Evolutionary conservation across 2,329 filamentous ascomycete species (phyloP), one percentile per base, ranked within the genome.

Genomic region (Bimuria novae-zelandiae): DNA sequence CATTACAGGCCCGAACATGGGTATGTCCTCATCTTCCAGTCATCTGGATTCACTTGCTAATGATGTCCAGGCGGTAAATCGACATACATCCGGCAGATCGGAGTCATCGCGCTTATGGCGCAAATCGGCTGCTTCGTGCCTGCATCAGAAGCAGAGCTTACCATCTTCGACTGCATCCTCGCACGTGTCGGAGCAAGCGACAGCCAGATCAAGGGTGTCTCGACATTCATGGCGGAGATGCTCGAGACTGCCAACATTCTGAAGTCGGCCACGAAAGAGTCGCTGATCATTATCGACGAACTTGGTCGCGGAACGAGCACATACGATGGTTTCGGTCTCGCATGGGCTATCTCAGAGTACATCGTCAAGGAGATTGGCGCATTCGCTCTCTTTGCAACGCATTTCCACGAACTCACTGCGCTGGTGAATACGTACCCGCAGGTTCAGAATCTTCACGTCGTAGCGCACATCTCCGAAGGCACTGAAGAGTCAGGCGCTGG

Each of bases 201-300:
- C 76, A 96, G 90, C 6, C 94, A 97, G 74, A 87, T 99, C 58
- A 97, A 97, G 76, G 94, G 94, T 30, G 94, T 99, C 1, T 96
- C 91, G 3, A 99, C 94, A 0, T 99, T 99, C 75, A 99, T 99
- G 95, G 94, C 94, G 1, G 94, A 99, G 77, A 99, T 99, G 94
- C 84, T 99, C 19, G 94, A 99, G 74, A 99, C 94, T 1, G 92
- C 94, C 62, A 97, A 97, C 72, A 99, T 99, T 60, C 86, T 99
- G 69, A 97, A 97, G 77, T 95, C 91, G 0, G 94, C 94, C 1
- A 99, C 94, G 0, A 86, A 89, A 27, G 94, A 99, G 71, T 96
- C 91, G 4, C 83, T 99, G 48, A 97, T 99, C 76, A 97, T 99
- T 74, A 97, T 99, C 63, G 95, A 99, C 73, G 94, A 99, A 74